Evolutionary conservation across 2,329 filamentous ascomycete species (phyloP).

Genomic region (Ophioceras dolichostomum): DNA sequence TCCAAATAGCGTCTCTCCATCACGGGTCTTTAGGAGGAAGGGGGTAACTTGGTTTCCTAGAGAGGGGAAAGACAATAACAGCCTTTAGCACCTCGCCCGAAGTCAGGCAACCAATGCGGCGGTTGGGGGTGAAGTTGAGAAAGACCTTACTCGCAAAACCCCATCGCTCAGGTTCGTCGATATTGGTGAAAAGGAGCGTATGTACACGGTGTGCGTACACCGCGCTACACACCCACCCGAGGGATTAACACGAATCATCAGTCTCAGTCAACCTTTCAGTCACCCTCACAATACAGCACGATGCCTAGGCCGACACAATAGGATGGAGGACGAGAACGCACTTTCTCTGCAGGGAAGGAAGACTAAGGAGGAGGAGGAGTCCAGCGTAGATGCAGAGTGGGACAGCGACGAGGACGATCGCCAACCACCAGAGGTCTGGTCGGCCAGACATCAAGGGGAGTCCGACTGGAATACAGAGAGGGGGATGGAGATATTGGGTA

Average conservation of each 20-base stretch:
- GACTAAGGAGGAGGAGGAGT: conserved; percentile 53
- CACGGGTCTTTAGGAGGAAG: conserved; percentile 63
- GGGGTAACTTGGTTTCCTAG: conserved; percentile 79
- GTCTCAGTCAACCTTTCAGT: too few relatives aligned
- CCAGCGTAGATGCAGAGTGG: conserved; percentile 60
- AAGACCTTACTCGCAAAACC: conserved; percentile 77
- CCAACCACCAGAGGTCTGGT: neutral
- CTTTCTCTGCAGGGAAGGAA: conserved; percentile 67
- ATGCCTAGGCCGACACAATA: too few relatives aligned
- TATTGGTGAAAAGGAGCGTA: conserved; percentile 52
- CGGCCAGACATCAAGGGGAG: neutral
- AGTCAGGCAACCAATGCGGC: too few relatives aligned
- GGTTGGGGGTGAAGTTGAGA: conserved; percentile 6
- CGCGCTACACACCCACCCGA: too few relatives aligned
- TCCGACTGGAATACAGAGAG: too few relatives aligned
- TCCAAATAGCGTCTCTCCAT: conserved; percentile 68
- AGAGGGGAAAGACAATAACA: too few relatives aligned
- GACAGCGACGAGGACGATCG: neutral
- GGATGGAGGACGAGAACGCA: too few relatives aligned
- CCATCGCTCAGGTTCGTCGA: conserved; percentile 63
- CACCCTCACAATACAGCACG: too few relatives aligned
- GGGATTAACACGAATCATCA: too few relatives aligned
- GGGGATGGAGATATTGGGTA: too few relatives aligned
- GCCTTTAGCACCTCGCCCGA: too few relatives aligned
- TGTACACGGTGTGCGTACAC: conserved; percentile 76